A percentile compares a stretch with the other conserved stretches of the same genome.
Evolutionary conservation across 1,139 yeast species (phyloP).

Genomic region (Geotrichum siamense): DNA sequence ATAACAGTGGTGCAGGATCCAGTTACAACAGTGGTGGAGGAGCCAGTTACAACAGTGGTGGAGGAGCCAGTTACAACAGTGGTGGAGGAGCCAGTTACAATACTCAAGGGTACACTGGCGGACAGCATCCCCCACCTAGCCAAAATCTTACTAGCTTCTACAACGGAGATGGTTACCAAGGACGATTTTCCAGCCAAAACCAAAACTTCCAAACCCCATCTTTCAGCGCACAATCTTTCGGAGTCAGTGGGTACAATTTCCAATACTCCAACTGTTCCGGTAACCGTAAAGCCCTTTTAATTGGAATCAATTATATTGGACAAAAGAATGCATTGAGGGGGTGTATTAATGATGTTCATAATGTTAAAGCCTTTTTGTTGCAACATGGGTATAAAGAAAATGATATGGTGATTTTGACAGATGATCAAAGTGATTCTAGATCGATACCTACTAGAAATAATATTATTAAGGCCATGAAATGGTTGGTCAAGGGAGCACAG

Average conservation of each 20-base stretch:
- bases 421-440: slow-evolving; percentile 51
- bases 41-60: too few relatives aligned
- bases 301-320: slow-evolving; percentile 85
- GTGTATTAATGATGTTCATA: slow-evolving; percentile 57
- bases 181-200: too few relatives aligned
- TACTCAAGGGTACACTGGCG: too few relatives aligned
- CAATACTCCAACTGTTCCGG: slow-evolving; percentile 76
- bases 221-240: slow-evolving; percentile 36
- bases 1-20: too few relatives aligned
- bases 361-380: slow-evolving; percentile 32
- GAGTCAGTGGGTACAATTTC: slow-evolving; percentile 35
- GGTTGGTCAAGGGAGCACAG: slow-evolving; percentile 76
- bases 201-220: slow-evolving; percentile 32
- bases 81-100: too few relatives aligned
- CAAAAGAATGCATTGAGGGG: slow-evolving; percentile 66
- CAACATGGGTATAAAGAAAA: slow-evolving; percentile 56
- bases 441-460: slow-evolving; percentile 70
- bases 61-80: too few relatives aligned
- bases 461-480: slow-evolving; percentile 79
- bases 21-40: too few relatives aligned
- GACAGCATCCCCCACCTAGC: too few relatives aligned
- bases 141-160: too few relatives aligned
- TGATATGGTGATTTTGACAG: slow-evolving; percentile 80
- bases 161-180: too few relatives aligned
- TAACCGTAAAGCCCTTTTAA: slow-evolving; percentile 66